Percentiles rank a stretch among this genome's conserved stretches.
Conservation (phyloP, 75 land plant genomes). For the Pseudotsuga menziesii region DNA sequence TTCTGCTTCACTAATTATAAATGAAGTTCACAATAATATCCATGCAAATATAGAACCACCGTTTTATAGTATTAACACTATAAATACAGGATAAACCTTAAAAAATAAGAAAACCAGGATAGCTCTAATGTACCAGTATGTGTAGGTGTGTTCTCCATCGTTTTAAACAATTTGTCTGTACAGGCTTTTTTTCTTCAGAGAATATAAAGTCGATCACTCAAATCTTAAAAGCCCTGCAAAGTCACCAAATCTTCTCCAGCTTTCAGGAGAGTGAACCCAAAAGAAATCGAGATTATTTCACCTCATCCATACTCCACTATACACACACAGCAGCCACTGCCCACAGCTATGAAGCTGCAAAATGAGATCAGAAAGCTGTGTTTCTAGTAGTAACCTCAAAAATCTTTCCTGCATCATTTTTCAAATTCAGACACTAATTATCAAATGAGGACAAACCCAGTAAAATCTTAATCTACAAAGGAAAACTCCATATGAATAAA, state of each 20-base stretch:
- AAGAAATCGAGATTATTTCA: neutral
- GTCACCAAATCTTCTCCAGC: constrained; percentile 3
- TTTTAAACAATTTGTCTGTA: neutral
- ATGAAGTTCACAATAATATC: no score
- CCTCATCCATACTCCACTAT: neutral
- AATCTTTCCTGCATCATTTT: neutral
- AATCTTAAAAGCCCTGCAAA: neutral
- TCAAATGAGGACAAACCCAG: neutral
- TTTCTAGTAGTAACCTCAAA: neutral
- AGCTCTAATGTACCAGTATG: neutral
- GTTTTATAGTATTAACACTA: neutral
- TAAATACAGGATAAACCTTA: neutral
- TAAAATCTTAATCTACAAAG: neutral
- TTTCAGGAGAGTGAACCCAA: neutral
- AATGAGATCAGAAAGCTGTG: neutral
- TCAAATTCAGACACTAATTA: neutral
- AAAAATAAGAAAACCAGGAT: neutral
- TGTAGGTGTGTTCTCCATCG: constrained; percentile 6
- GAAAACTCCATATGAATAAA: neutral
- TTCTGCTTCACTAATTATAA: no score
- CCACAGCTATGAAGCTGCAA: neutral
- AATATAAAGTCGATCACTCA: neutral
- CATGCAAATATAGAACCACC: no score
- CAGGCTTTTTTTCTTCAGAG: neutral
- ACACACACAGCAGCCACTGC: neutral